Evolutionary conservation across 2,329 filamentous ascomycete species (phyloP).

Genomic region (Epichloe gansuensis): DNA sequence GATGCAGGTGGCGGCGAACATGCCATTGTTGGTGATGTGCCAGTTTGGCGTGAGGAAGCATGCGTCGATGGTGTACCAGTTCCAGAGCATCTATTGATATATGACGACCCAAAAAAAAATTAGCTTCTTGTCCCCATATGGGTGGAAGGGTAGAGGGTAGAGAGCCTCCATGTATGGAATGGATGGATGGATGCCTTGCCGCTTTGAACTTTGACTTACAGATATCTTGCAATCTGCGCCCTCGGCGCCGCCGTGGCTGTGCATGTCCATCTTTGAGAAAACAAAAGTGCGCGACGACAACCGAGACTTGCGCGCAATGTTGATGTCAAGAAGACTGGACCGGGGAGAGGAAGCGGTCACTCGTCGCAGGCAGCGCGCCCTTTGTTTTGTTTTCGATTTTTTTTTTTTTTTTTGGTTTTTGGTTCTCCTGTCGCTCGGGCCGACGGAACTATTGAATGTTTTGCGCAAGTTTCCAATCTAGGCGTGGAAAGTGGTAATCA

Average conservation of each 20-base stretch:
- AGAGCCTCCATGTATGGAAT: too few species aligned
- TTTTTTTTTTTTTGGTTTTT: neutral
- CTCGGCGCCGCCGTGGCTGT: constrained; percentile 11
- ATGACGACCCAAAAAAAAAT: too few species aligned
- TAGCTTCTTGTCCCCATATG: neutral
- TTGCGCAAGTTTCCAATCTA: neutral
- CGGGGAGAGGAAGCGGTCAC: too few species aligned
- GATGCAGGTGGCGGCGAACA: constrained; percentile 71
- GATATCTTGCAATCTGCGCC: constrained; percentile 20
- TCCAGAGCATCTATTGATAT: constrained; percentile 57
- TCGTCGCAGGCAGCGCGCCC: too few species aligned
- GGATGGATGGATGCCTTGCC: neutral
- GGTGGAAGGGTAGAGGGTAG: too few species aligned
- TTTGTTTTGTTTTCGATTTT: too few species aligned
- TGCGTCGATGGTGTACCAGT: constrained; percentile 60
- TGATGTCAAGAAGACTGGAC: neutral
- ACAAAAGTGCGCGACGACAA: neutral
- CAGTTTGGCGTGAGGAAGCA: constrained; percentile 61
- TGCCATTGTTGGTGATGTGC: constrained; percentile 57
- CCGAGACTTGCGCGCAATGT: neutral
- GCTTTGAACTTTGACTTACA: constrained; percentile 11
- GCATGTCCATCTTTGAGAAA: constrained; percentile 12
- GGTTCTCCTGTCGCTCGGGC: neutral
- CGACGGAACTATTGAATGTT: neutral
- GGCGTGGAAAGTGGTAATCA: neutral